Percentiles rank a stretch among this genome's conserved stretches.
phyloP scores from a whole-genome alignment of 2,329 filamentous ascomycete genomes.

The Bimuria novae-zelandiae region DNA sequence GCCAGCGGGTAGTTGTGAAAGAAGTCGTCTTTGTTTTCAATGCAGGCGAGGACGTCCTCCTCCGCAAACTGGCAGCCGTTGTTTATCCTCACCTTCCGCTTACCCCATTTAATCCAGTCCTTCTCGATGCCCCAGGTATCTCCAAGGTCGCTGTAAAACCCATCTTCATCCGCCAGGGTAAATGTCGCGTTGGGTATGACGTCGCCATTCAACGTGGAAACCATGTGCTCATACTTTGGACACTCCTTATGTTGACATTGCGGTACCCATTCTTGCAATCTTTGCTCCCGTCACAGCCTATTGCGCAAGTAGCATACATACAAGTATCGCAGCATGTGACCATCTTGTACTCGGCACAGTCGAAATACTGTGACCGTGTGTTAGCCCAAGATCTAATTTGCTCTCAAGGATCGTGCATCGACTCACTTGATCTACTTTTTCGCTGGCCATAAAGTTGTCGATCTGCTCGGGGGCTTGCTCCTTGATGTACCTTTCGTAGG shows the following conservation, averaged over 20 bases:
- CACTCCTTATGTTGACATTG: background rate
- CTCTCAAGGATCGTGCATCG: too few relatives aligned
- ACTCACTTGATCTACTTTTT: too few relatives aligned
- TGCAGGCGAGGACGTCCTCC: constrained; percentile 9
- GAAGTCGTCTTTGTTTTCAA: background rate
- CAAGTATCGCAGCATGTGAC: background rate
- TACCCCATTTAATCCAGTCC: constrained; percentile 8
- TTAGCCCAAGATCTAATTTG: too few relatives aligned
- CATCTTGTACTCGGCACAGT: background rate
- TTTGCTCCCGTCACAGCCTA: background rate
- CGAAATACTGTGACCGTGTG: too few relatives aligned
- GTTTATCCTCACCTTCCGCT: constrained; percentile 7
- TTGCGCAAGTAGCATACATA: background rate
- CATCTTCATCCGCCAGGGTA: constrained; percentile 4
- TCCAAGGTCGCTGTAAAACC: constrained; percentile 10
- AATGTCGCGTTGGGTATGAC: constrained; percentile 11
- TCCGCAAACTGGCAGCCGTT: constrained; percentile 14
- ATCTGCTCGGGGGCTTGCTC: too few relatives aligned
- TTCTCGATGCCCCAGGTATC: constrained; percentile 12
- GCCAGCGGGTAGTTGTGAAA: constrained; percentile 13
- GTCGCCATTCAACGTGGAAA: background rate
- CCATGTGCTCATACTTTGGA: background rate
- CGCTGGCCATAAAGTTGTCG: too few relatives aligned
- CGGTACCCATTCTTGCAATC: background rate
- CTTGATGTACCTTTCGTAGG: too few relatives aligned